Percentiles rank a stretch among this genome's conserved stretches.
Conservation (phyloP, 768 basidiomycete genomes). For the Suillus occidentalis region DNA sequence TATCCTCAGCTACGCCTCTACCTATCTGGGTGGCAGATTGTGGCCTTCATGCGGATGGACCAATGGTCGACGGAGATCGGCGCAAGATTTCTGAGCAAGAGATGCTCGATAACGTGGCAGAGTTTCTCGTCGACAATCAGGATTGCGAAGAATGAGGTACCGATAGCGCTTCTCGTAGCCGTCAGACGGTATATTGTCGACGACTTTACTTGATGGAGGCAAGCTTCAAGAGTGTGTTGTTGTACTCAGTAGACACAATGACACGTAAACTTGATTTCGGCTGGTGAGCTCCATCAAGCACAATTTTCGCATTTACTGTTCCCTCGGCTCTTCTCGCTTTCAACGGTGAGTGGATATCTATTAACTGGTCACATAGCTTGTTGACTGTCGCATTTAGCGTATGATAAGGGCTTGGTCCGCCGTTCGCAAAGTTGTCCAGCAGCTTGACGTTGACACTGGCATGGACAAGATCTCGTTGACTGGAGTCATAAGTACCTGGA, state of each 20-base stretch:
- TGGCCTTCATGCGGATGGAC: background rate
- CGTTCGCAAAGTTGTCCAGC: background rate
- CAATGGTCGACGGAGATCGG: constrained; percentile 29
- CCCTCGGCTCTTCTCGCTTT: background rate
- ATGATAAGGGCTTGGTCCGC: background rate
- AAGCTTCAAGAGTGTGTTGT: background rate
- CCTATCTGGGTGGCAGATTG: constrained; percentile 35
- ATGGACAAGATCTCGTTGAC: background rate
- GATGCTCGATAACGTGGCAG: constrained; percentile 39
- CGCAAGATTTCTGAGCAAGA: constrained; percentile 28
- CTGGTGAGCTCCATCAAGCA: background rate
- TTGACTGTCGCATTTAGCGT: background rate
- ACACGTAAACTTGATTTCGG: background rate
- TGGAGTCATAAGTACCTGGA: background rate
- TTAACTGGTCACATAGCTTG: background rate
- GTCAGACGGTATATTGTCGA: background rate
- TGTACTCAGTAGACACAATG: background rate
- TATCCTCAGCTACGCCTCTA: constrained; percentile 18
- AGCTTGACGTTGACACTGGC: background rate
- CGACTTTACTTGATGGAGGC: background rate
- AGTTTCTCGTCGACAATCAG: constrained; percentile 37
- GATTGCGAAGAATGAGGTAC: background rate
- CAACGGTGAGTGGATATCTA: background rate
- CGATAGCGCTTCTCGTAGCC: background rate
- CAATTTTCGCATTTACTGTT: background rate